A percentile compares a stretch with the other conserved stretches of the same genome.
Evolutionary conservation across 1,284 basidiomycete genomes (phyloP).

Genomic region (Cryptococcus sp.): DNA sequence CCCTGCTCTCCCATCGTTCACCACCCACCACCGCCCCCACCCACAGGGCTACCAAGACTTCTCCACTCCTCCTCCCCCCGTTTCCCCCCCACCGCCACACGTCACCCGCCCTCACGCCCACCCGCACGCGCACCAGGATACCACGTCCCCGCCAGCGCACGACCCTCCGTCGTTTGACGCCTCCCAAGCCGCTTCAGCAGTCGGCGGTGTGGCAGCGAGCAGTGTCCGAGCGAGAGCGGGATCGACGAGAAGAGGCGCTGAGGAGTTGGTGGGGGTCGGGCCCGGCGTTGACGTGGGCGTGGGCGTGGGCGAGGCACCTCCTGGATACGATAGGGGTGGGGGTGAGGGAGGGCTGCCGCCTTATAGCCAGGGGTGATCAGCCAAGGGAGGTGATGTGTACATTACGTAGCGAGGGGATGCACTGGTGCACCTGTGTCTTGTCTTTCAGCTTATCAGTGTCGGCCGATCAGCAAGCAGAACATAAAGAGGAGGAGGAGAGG

Average conservation of each 20-base stretch:
- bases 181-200: constrained; percentile 44
- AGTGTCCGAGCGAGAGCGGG: not conserved
- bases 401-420: no score
- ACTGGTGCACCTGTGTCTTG: no score
- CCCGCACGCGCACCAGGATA: constrained; percentile 1
- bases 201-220: constrained; percentile 12
- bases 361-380: constrained; percentile 13
- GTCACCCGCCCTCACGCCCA: constrained; percentile 1
- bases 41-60: no score
- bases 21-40: constrained; percentile 2
- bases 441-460: no score
- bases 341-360: constrained; percentile 18
- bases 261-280: not conserved
- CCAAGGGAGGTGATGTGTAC: not conserved
- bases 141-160: constrained; percentile 5
- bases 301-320: constrained; percentile 14
- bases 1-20: constrained; percentile 35
- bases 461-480: no score
- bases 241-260: constrained; percentile 6
- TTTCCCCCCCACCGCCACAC: constrained; percentile 1
- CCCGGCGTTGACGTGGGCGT: not conserved
- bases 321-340: constrained; percentile 17
- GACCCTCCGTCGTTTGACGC: constrained; percentile 45
- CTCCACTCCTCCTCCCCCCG: constrained; percentile 7
- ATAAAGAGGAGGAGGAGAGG: no score